Base-by-base conservation (phyloP, 306 rosid genomes). In the Luffa acutangula region DNA sequence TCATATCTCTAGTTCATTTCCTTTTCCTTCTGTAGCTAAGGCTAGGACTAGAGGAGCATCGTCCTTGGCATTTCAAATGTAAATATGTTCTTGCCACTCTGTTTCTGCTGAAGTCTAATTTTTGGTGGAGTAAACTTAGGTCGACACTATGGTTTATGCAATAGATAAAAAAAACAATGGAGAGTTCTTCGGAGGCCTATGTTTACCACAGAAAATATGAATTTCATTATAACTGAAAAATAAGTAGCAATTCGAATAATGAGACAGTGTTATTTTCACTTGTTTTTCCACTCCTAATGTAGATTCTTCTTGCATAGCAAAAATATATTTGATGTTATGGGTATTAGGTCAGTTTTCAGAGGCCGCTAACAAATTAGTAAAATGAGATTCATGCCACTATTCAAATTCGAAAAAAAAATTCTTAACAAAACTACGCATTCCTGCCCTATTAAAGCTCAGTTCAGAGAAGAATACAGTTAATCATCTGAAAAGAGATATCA, bases 381-480 rank as follows among this genome's bases (percentile, higher is more conserved):
- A 66, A n/a, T 62, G 41, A 43, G 43, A 45, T n/a, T 73, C 69
- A 42, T 46, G 8, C 67, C 53, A 13, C 41, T 9, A 14, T n/a
- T 60, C 25, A 77, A 74, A 51, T 59, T 67, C 51, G 58, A 80
- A 82, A 81, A 66, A 80, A 9, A 12, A 34, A 83, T 82, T 89
- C 98, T 94, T 94, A 86, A 91, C 83, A 80, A 82, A 82, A 80
- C 72, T 87, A 94, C 95, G 95, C 74, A 80, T 92, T 72, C 98
- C 98, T 81, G 90, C 97, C 52, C 84, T 91, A 14, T 81, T 94
- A 86, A 94, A 89, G 89, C 89, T 92, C 80, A 89, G 95, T 82
- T 85, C 97, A 73, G 97, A 94, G 78, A 90, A 86, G 85, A 91
- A 86, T 85, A 82, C 93, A 42, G 82, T 87, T 80, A 85, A 85